These are phyloP conservation scores for Trebouxia sp. DNA, from an alignment of 139 green algal species.

Conservation along the genomic window DNA sequence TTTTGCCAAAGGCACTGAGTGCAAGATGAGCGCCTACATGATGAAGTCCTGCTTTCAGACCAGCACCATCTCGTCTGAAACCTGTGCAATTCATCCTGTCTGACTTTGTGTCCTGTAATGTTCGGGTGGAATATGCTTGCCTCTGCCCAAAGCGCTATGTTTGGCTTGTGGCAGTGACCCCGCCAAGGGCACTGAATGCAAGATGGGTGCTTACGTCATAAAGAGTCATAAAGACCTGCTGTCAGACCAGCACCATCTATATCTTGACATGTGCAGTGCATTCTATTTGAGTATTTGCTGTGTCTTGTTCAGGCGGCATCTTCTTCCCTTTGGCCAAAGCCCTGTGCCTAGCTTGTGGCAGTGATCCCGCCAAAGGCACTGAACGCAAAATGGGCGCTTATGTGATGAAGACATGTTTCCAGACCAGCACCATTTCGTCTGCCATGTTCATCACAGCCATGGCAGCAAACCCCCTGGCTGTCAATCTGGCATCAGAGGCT, in stretches of 20 bases:
- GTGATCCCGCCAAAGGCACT: slow-evolving; percentile 88
- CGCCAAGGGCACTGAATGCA: too few species aligned
- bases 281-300: too few species aligned
- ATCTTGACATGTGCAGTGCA: too few species aligned
- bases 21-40: background rate
- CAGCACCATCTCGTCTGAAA: too few species aligned
- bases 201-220: too few species aligned
- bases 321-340: slow-evolving; percentile 97
- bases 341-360: slow-evolving; percentile 93
- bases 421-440: slow-evolving; percentile 89
- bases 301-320: slow-evolving; percentile 92
- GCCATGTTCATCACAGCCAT: slow-evolving; percentile 99
- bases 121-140: too few species aligned
- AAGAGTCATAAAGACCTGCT: too few species aligned
- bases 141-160: too few species aligned
- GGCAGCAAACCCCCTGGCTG: slow-evolving; percentile 55
- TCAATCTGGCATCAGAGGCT: slow-evolving; percentile 89
- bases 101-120: too few species aligned
- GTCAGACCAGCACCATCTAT: too few species aligned
- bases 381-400: slow-evolving; percentile 96
- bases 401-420: slow-evolving; percentile 98
- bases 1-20: background rate
- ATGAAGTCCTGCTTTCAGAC: background rate
- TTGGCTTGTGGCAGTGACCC: too few species aligned
- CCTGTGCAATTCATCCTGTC: too few species aligned